Evolutionary conservation across 148 eudicot species (phyloP), one percentile per base, ranked within the genome.

Genomic region (Chenopodium album): DNA sequence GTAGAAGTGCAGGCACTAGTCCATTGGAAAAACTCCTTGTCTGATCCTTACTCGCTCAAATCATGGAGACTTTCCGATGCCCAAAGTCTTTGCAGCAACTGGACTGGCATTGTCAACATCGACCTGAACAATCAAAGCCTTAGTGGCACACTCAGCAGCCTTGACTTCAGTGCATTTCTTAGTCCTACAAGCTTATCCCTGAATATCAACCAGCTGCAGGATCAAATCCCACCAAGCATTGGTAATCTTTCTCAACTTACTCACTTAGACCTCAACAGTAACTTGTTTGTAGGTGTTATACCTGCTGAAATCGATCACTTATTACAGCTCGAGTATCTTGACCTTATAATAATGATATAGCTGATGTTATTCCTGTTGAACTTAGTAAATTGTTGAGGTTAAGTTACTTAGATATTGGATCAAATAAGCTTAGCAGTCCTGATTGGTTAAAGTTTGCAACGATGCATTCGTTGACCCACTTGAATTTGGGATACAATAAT

Each of bases 41-140:
- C 13, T 47, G 11, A 47, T 47, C 52, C 52, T 47, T 9, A 8
- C 4, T 47, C 12, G 1, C 52, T 47, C 52, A 8, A 9, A 47
- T 9, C 52, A 47, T 47, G 52, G 52, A 47, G 52, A 47, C 52
- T 8, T 47, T 47, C 13, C 52, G 52, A 47, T 47, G 52, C 52
- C 11, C 52, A 47, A 9, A 47, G 12, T 47, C 52, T 47, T 47
- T 47, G 97, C 84, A 47, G 97, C 84, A 86, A 82, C 12, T 94
- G 97, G 97, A 84, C 87, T 62, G 94, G 92, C 59, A 89, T 94
- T 63, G 23, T 44, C 16, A 66, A 50, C 54, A 88, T 94, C 16
- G 72, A 78, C 16, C 86, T 90, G 46, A 64, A 86, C 7, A 32
- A 71, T 67, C 34, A 77, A 34, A 60, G 68, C 20, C 74, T 94